Base-by-base conservation (phyloP, 495 filamentous ascomycete species). In the Aspergillus affinis region DNA sequence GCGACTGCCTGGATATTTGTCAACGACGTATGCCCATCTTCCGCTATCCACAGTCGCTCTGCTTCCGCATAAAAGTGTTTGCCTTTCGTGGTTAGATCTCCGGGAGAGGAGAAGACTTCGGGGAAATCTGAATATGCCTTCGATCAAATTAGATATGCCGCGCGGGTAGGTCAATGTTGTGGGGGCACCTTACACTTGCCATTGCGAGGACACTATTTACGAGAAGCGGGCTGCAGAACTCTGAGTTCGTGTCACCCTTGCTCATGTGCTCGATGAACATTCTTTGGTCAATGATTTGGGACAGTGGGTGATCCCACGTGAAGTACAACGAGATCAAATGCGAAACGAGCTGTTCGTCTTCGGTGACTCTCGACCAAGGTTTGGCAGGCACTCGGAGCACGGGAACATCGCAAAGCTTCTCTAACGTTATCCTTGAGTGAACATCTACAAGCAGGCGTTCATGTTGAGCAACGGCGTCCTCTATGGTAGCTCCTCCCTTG, bases 51-150 rank as follows among this genome's bases (percentile, higher is more conserved):
- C 41, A 74, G 41, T 44, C 61, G 58, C 59, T 78, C 70, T 23
- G 75, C 74, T 59, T 77, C 75, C 1, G 54, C 29, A 27, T 71
- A 67, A 26, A 78, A 78, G 9, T 61, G 53, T 23, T 67, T 57
- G 0, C 75, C 75, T 26, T 69, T 65, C n/a, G 71, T 71, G 29
- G 64, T 63, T n/a, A 59, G 41, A 50, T 75, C 59, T 1, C 64
- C 66, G 8, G 61, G 56, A 30, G 65, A 48, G 18, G 68, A 68
- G 20, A 72, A 62, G 4, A 88, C 68, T 8, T 82, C 81, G 1
- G 80, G 69, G 51, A 83, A 78, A 57, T 85, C 75, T 5, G 84
- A 82, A 55, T 75, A 69, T 15, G 60, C 61, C 74, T 77, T 49
- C 29, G 23, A 3, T 10, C 1, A 48, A 67, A 30, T 67, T 59